These are phyloP conservation scores for Pseudocercospora macadamiae DNA, from an alignment of 2,329 filamentous ascomycete genomes.

Conservation along the genomic window DNA sequence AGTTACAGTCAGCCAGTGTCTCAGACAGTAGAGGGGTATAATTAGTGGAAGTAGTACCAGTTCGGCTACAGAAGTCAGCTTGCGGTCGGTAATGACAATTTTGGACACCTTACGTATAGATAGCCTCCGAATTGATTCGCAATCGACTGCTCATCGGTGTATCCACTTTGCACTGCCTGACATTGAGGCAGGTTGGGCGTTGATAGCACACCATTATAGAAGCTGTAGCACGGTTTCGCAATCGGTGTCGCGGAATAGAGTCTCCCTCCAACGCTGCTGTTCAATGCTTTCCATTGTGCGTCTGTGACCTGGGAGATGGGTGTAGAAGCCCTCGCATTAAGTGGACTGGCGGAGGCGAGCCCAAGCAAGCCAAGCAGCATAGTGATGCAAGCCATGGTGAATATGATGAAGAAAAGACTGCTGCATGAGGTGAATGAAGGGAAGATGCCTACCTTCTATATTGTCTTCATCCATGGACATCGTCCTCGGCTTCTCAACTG, in stretches of 20 bases:
- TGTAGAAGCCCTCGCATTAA: background rate
- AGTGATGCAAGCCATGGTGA: background rate
- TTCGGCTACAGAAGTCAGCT: conserved; percentile 13
- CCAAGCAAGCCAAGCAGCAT: background rate
- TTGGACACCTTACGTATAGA: conserved; percentile 14
- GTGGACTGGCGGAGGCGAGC: background rate
- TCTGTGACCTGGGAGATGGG: conserved; percentile 13
- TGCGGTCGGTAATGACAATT: background rate
- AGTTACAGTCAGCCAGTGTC: too few species aligned
- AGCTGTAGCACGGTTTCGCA: conserved; percentile 25
- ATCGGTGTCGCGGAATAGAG: conserved; percentile 15
- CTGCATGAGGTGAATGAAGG: background rate
- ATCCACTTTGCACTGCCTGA: conserved; percentile 18
- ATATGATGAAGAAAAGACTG: too few species aligned
- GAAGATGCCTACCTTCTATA: background rate
- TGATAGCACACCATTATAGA: conserved; percentile 15
- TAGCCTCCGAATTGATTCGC: conserved; percentile 22
- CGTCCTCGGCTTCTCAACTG: background rate
- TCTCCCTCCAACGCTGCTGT: conserved; percentile 21
- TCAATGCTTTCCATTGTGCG: conserved; percentile 25
- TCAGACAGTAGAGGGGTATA: too few species aligned
- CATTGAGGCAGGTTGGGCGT: conserved; percentile 17
- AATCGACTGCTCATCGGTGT: conserved; percentile 19
- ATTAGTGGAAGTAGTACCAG: too few species aligned
- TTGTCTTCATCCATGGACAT: background rate